Conservation (phyloP, 768 basidiomycete species). For the Chalciporus piperatus region DNA sequence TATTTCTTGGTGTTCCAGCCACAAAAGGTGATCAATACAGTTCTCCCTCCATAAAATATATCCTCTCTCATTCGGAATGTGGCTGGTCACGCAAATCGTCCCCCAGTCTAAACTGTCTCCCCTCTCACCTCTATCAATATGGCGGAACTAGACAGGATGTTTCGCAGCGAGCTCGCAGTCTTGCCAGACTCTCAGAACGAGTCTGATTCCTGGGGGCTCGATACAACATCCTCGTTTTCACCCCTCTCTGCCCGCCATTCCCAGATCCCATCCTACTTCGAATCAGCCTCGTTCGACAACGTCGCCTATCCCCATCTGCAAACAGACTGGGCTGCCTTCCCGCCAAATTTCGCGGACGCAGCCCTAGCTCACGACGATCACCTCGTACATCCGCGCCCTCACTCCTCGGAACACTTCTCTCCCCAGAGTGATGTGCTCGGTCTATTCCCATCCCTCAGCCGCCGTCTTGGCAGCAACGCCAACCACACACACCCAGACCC, state of each 20-base stretch:
- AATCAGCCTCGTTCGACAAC: neutral
- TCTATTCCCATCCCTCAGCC: constrained; percentile 10
- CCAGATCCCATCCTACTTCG: neutral
- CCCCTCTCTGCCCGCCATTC: neutral
- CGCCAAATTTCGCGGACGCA: neutral
- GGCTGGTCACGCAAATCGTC: constrained; percentile 2
- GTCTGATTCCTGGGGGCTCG: constrained; percentile 7
- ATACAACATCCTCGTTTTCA: neutral
- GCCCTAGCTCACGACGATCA: neutral
- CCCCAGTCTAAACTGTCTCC: neutral
- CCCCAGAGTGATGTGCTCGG: neutral
- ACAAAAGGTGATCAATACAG: constrained; percentile 11
- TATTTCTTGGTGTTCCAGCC: neutral
- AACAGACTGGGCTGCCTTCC: constrained; percentile 3
- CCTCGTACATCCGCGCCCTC: neutral
- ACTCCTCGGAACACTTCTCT: neutral
- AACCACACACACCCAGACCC: neutral
- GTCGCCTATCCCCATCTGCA: neutral
- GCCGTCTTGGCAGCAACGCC: constrained; percentile 3
- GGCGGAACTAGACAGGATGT: constrained; percentile 26
- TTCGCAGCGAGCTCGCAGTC: constrained; percentile 17
- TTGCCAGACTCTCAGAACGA: constrained; percentile 6
- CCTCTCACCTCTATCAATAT: constrained; percentile 5
- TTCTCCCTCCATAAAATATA: constrained; percentile 4
- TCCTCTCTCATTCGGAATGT: constrained; percentile 12